Conservation (phyloP, 352 stramenopile genomes). For the Pseudoperonospora humuli region DNA sequence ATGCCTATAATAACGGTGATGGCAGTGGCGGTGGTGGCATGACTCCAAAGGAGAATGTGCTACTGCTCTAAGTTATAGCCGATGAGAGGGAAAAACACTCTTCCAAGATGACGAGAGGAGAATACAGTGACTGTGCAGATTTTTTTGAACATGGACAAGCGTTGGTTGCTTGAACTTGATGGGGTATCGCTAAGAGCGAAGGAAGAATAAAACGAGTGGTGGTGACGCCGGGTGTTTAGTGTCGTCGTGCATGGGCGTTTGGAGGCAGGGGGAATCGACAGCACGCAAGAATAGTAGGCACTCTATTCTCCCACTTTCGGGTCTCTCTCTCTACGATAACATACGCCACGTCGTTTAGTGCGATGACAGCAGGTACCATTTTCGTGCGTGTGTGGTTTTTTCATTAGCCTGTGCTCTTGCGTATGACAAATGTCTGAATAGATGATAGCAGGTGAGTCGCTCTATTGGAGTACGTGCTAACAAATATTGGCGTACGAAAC, state of each 20-base stretch:
- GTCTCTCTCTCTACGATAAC: constrained; percentile 5
- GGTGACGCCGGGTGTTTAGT: constrained; percentile 20
- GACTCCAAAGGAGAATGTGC: constrained; percentile 76
- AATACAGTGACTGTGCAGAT: constrained; percentile 31
- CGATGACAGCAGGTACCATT: neutral
- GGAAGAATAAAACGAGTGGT: constrained; percentile 1
- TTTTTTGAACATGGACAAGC: constrained; percentile 22
- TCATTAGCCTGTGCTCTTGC: neutral
- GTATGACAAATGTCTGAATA: constrained; percentile 11
- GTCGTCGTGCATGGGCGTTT: constrained; percentile 18
- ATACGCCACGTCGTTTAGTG: constrained; percentile 17
- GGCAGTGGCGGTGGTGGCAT: constrained; percentile 52
- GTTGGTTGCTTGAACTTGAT: constrained; percentile 16
- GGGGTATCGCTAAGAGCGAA: constrained; percentile 7
- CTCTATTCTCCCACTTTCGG: constrained; percentile 9
- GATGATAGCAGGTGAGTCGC: too few species aligned
- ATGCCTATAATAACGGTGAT: constrained; percentile 41
- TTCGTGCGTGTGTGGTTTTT: constrained; percentile 1
- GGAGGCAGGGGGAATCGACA: constrained; percentile 5
- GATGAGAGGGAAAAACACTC: constrained; percentile 1
- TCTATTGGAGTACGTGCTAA: neutral
- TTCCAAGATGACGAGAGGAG: constrained; percentile 14
- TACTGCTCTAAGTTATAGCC: constrained; percentile 73
- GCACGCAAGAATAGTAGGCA: constrained; percentile 26
- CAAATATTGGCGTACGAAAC: constrained; percentile 5